These are phyloP conservation scores for Aethionema arabicum DNA, from an alignment of 345 rosid genomes.

Conservation along the genomic window DNA sequence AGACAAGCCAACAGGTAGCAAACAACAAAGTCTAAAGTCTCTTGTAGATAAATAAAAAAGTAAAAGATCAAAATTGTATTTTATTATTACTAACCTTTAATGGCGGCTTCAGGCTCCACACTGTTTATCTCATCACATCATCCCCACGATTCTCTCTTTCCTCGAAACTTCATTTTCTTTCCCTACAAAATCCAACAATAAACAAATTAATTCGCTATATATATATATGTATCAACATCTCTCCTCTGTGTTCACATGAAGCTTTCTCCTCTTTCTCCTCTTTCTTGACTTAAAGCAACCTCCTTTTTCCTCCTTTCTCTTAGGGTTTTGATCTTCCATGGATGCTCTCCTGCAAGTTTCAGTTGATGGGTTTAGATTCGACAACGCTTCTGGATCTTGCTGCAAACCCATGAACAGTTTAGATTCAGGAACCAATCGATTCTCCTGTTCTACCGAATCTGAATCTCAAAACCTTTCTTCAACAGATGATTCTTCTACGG, in stretches of 20 bases:
- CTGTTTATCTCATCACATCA: slow-evolving; percentile 18
- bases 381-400: slow-evolving; percentile 33
- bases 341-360: slow-evolving; percentile 35
- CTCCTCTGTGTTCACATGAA: slow-evolving; percentile 30
- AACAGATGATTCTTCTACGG: slow-evolving; percentile 16
- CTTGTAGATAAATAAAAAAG: neutral
- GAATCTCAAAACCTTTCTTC: slow-evolving; percentile 25
- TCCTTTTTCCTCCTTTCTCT: neutral
- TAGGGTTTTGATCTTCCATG: slow-evolving; percentile 20
- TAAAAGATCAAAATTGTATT: slow-evolving; percentile 6
- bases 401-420: slow-evolving; percentile 33
- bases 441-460: slow-evolving; percentile 15
- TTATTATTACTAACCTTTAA: slow-evolving; percentile 23
- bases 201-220: too few relatives aligned
- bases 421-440: slow-evolving; percentile 20
- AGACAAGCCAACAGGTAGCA: slow-evolving; percentile 1
- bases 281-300: slow-evolving; percentile 18
- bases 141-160: slow-evolving; percentile 26
- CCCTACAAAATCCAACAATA: neutral
- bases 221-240: slow-evolving; percentile 1
- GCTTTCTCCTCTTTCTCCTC: neutral
- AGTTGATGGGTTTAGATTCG: slow-evolving; percentile 27
- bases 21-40: slow-evolving; percentile 1
- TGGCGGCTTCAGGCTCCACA: slow-evolving; percentile 24
- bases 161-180: slow-evolving; percentile 29